A percentile compares a stretch with the other conserved stretches of the same genome.
These are phyloP conservation scores for Larix sibirica DNA, from an alignment of 83 land plant genomes.

Conservation along the genomic window DNA sequence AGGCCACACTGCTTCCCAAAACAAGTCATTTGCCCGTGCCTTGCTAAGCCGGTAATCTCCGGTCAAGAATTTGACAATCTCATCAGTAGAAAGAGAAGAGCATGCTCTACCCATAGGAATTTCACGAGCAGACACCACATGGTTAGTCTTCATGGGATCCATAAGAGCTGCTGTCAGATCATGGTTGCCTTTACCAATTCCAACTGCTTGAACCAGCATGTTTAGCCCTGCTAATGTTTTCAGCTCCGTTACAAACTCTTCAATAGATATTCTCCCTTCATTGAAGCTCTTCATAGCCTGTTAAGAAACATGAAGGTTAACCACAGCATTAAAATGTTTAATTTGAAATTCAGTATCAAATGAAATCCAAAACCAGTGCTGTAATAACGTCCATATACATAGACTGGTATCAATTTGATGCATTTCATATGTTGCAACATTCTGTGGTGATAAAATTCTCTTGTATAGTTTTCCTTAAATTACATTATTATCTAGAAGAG, in stretches of 20 bases:
- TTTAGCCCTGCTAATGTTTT: constrained; percentile 59
- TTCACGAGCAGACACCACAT: constrained; percentile 35
- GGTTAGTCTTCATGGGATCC: constrained; percentile 34
- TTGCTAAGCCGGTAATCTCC: constrained; percentile 76
- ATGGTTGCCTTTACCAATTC: constrained; percentile 65
- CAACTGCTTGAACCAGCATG: constrained; percentile 58
- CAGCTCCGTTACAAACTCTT: constrained; percentile 50
- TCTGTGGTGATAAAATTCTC: background rate
- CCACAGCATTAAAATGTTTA: background rate
- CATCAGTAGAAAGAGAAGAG: constrained; percentile 39
- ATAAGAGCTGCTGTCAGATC: constrained; percentile 54
- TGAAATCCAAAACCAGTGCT: background rate
- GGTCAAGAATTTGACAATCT: constrained; percentile 55
- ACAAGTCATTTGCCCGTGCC: constrained; percentile 70
- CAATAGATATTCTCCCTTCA: constrained; percentile 48
- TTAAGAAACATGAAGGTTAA: background rate
- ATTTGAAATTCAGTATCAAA: background rate
- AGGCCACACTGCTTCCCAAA: constrained; percentile 95
- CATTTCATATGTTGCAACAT: constrained; percentile 3
- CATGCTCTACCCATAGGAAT: constrained; percentile 68
- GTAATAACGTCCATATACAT: background rate
- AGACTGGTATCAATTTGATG: background rate
- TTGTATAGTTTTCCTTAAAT: background rate
- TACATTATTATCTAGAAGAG: background rate
- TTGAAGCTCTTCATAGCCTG: constrained; percentile 52